A percentile compares a stretch with the other conserved stretches of the same genome.
Conservation (phyloP, 805 yeast genomes). For the Scheffersomyces ergatensis region DNA sequence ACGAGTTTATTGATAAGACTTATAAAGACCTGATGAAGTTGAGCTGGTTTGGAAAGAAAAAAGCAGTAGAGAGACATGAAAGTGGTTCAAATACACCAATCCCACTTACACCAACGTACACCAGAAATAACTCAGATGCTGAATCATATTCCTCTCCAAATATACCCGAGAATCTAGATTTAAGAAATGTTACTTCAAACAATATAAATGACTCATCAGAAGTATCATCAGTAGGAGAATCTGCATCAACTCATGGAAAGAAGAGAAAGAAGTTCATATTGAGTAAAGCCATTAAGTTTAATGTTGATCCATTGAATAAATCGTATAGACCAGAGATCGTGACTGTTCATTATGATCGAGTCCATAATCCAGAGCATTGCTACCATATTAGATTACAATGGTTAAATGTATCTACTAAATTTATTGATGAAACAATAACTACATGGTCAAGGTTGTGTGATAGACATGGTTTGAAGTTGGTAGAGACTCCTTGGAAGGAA, state of each 20-base stretch:
- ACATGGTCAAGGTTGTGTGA: conserved; percentile 82
- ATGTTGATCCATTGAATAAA: conserved; percentile 69
- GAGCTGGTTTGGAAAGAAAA: conserved; percentile 33
- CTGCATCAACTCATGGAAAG: conserved; percentile 18
- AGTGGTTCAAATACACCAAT: conserved; percentile 1
- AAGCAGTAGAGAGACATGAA: conserved; percentile 8
- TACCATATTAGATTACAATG: conserved; percentile 90
- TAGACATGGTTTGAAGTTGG: conserved; percentile 70
- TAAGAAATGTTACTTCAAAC: conserved; percentile 15
- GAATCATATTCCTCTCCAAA: conserved; percentile 27
- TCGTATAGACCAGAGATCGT: conserved; percentile 78
- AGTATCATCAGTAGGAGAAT: conserved; percentile 23
- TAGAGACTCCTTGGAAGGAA: conserved; percentile 92
- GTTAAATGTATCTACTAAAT: conserved; percentile 84
- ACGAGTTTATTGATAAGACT: conserved; percentile 46
- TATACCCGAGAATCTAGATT: conserved; percentile 17
- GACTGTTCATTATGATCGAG: conserved; percentile 84
- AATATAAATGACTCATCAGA: conserved; percentile 10
- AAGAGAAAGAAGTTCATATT: conserved; percentile 47
- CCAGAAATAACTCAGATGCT: conserved; percentile 24
- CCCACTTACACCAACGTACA: conserved; percentile 6
- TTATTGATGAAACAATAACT: conserved; percentile 28
- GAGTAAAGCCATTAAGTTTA: conserved; percentile 63
- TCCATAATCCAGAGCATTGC: conserved; percentile 93
- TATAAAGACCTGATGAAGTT: conserved; percentile 15